Conservation (phyloP, 1,284 basidiomycete genomes). For the Malassezia furfur region DNA sequence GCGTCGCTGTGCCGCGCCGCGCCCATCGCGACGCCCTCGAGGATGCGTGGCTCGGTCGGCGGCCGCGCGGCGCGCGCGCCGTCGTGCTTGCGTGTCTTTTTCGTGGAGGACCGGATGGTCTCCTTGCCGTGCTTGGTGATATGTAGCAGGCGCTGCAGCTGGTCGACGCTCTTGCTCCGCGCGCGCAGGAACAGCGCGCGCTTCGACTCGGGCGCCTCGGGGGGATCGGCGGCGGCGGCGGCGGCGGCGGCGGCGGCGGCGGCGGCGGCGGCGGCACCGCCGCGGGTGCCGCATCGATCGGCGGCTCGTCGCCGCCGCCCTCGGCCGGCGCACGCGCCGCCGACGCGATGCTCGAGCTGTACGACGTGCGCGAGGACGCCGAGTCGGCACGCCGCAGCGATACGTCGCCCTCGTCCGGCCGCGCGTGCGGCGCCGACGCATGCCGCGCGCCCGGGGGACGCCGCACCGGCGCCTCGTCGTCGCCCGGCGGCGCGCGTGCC, state of each 20-base stretch:
- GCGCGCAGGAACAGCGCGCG: constrained; percentile 14
- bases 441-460: not conserved
- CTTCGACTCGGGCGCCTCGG: not conserved
- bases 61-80: not conserved
- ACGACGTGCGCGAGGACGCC: constrained; percentile 4
- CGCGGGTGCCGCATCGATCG: not conserved
- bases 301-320: not conserved
- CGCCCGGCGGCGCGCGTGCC: not conserved
- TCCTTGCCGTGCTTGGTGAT: constrained; percentile 11
- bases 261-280: not conserved
- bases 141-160: constrained; percentile 10
- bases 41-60: constrained; percentile 1
- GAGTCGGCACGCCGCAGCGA: constrained; percentile 7
- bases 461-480: not conserved
- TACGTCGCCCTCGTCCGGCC: not conserved
- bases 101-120: not conserved
- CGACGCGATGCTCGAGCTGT: constrained; percentile 9
- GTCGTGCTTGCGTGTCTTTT: constrained; percentile 3
- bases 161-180: constrained; percentile 18
- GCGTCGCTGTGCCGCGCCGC: not conserved
- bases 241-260: not conserved
- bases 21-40: not conserved
- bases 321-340: not conserved
- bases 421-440: not conserved
- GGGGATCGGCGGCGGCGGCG: not conserved